These are phyloP conservation scores for Ogataea trehaloabstinens DNA, from an alignment of 805 yeast genomes.

Conservation along the genomic window DNA sequence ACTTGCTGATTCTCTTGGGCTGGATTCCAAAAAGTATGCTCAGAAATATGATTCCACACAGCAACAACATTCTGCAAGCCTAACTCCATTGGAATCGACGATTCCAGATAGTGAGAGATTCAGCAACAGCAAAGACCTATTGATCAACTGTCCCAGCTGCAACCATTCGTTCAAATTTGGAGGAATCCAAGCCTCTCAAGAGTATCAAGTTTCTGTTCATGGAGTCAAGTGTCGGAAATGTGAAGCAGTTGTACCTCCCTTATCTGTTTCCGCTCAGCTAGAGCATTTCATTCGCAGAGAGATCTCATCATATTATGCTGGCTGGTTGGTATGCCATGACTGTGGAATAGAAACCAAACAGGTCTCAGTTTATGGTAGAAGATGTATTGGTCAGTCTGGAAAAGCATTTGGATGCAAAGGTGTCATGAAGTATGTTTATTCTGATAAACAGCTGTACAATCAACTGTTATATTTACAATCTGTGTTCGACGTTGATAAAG, in stretches of 20 bases:
- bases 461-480: slow-evolving; percentile 79
- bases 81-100: slow-evolving; percentile 78
- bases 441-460: slow-evolving; percentile 79
- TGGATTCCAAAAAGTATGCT: slow-evolving; percentile 67
- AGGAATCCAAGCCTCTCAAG: slow-evolving; percentile 66
- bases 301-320: slow-evolving; percentile 78
- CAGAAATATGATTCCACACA: slow-evolving; percentile 41
- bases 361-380: slow-evolving; percentile 82
- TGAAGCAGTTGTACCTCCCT: slow-evolving; percentile 44
- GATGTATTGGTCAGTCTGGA: slow-evolving; percentile 71
- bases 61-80: slow-evolving; percentile 35
- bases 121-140: slow-evolving; percentile 55
- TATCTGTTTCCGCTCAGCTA: slow-evolving; percentile 66
- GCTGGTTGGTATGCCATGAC: slow-evolving; percentile 85
- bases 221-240: slow-evolving; percentile 76
- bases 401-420: slow-evolving; percentile 71
- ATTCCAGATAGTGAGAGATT: slow-evolving; percentile 82
- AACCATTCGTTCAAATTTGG: slow-evolving; percentile 61
- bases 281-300: slow-evolving; percentile 70
- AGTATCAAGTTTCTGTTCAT: slow-evolving; percentile 57
- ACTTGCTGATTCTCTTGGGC: slow-evolving; percentile 72
- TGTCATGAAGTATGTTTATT: slow-evolving; percentile 70
- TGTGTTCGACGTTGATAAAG: slow-evolving; percentile 79
- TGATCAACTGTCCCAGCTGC: slow-evolving; percentile 59
- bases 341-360: slow-evolving; percentile 82